Evolutionary conservation across 1,139 yeast species (phyloP), one percentile per base, ranked within the genome.

Genomic region (Debaryomyces nepalensis): DNA sequence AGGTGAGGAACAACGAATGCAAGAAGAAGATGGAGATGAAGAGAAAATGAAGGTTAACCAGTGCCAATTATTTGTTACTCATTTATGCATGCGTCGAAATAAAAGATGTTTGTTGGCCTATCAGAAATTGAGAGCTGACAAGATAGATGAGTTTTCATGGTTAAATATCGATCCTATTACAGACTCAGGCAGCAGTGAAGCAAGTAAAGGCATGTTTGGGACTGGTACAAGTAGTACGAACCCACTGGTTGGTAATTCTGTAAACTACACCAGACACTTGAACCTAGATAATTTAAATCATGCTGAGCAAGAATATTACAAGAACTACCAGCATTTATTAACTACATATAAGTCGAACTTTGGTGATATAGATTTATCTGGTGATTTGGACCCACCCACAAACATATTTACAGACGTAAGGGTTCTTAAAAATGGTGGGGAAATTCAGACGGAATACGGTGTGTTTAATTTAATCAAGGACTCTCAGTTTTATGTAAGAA

Each of bases 371-470:
- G 99, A 93, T 57, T 68, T 93, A 29, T 80, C 93, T 20, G 98
- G 98, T 0, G 82, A 88, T 22, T 63, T 93, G 52, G 88, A 81
- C 30, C 99, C 99, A 0, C 99, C 99, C 1, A 79, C 79, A 21
- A 95, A 89, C 53, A 86, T 93, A 31, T 93, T 91, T 55, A 87
- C 93, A 9, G 99, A 93, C 58, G 98, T 93, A 3, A 70, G 99
- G 42, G 98, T 93, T 7, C 66, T 93, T 42, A 87, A 87, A 55
- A 96, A 93, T 57, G 98, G 97, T 0, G 99, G 99, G 1, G 98
- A 93, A 59, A 90, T 93, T 30, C 97, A 91, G 58, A 93, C 99
- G 0, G 99, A 93, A 61, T 93, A 93, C 54, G 99, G 99, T 22
- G 96, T 90, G 5, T 90, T 93, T 68, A 91, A 91, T 54, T 68